Evolutionary conservation across 148 eudicot genomes (phyloP).

Genomic region (Dianthus caryophyllus): DNA sequence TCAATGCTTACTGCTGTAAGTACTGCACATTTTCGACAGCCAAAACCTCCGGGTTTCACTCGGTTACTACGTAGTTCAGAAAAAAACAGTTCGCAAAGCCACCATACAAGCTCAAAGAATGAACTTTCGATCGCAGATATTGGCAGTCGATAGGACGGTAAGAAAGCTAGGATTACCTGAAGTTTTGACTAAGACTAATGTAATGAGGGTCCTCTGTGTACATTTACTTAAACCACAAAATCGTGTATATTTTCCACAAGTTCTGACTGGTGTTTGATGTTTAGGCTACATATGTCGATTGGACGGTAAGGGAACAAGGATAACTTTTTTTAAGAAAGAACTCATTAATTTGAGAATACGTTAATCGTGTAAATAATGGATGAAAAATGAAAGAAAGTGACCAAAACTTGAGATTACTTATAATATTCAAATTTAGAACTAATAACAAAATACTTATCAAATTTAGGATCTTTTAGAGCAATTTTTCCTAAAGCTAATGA

Average conservation of each 20-base stretch:
- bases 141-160: background rate
- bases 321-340: too few species aligned
- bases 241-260: background rate
- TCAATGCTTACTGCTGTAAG: conserved; percentile 36
- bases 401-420: too few species aligned
- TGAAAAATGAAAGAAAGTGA: too few species aligned
- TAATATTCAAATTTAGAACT: too few species aligned
- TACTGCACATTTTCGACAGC: conserved; percentile 15
- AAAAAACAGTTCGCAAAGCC: background rate
- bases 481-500: too few species aligned
- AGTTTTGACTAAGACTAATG: background rate
- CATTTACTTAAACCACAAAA: background rate
- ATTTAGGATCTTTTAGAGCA: too few species aligned
- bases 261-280: too few species aligned
- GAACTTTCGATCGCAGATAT: conserved; percentile 11
- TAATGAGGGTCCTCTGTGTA: conserved; percentile 4
- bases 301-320: too few species aligned
- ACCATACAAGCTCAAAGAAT: background rate
- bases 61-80: conserved; percentile 4
- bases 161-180: background rate
- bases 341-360: too few species aligned
- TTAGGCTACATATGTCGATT: too few species aligned
- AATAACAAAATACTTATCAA: too few species aligned
- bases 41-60: conserved; percentile 35
- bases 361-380: too few species aligned